These are phyloP conservation scores for Scheffersomyces lignicola DNA, from an alignment of 1,139 yeast genomes.

Conservation along the genomic window DNA sequence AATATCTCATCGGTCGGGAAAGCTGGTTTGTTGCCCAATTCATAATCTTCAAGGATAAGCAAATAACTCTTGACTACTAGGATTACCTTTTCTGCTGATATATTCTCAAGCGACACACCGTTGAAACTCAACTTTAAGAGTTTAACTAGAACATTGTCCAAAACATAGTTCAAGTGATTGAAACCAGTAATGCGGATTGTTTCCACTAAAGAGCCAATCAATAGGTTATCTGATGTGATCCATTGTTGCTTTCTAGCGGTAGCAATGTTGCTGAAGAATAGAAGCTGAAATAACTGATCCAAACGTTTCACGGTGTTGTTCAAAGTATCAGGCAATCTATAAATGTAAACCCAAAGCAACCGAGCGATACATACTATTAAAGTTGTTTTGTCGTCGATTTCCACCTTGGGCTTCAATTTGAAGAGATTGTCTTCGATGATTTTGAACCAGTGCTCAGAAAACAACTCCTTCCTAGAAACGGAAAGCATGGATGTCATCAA, in stretches of 20 bases:
- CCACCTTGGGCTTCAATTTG: slow-evolving; percentile 40
- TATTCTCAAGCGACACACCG: slow-evolving; percentile 57
- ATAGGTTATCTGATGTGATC: slow-evolving; percentile 59
- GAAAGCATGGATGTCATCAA: slow-evolving; percentile 73
- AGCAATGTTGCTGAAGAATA: slow-evolving; percentile 47
- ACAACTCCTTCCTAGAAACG: slow-evolving; percentile 78
- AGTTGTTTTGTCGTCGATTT: slow-evolving; percentile 57
- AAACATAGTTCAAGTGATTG: slow-evolving; percentile 72
- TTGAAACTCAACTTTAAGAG: slow-evolving; percentile 56
- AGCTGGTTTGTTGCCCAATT: slow-evolving; percentile 58
- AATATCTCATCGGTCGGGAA: slow-evolving; percentile 72
- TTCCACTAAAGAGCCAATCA: slow-evolving; percentile 69
- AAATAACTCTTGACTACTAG: slow-evolving; percentile 72
- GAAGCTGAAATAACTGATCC: slow-evolving; percentile 51
- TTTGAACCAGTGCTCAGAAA: slow-evolving; percentile 71
- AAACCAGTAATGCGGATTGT: slow-evolving; percentile 75
- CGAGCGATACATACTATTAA: slow-evolving; percentile 69
- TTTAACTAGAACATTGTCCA: slow-evolving; percentile 75
- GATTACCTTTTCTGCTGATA: slow-evolving; percentile 69
- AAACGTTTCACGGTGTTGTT: slow-evolving; percentile 73
- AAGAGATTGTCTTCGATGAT: slow-evolving; percentile 54
- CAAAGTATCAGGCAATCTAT: slow-evolving; percentile 83
- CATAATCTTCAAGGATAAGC: slow-evolving; percentile 62
- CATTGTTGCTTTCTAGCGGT: slow-evolving; percentile 67
- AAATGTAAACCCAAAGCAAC: slow-evolving; percentile 85